Base-by-base conservation (phyloP, 139 green algal species). In the Yamagishiella unicocca region DNA sequence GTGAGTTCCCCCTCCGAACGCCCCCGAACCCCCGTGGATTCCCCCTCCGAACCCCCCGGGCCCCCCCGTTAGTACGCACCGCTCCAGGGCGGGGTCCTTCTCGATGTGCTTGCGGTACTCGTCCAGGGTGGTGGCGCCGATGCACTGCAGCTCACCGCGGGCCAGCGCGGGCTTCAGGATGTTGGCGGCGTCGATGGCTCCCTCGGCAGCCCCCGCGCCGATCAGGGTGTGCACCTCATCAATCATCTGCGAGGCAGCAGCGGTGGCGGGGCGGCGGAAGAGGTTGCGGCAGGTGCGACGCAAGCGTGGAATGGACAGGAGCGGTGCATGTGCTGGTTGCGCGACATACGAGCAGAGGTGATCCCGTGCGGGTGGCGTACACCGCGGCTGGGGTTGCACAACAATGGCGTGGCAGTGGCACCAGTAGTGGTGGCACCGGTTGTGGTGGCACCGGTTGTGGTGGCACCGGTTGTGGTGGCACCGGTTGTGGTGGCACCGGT, bases 81-180 rank as follows among this genome's bases (percentile, higher is more conserved):
- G 96, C 93, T 99, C 98, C 70, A 99, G 93, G 0, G 98, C 98
- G 7, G 98, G 97, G 91, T 99, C 98, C 95, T 99, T 99, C 95
- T 99, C 98, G 90, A 99, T 99, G 94, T 99, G 98, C 96, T 99
- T 99, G 75, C 98, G 94, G 95, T 99, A 99, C 94, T 99, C 98
- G 83, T 99, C 98, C 75, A 99, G 93, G 0, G 98, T 99, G 87
- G 98, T 99, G 83, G 98, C 98, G 64, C 98, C 98, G 81, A 99
- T 99, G 96, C 97, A 99, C 94, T 99, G 97, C 90, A 99, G 95
- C 96, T 99, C 98, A 46, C 98, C 98, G 86, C 98, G 96, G 6
- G 98, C 98, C 67, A 99, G 95, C 9, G 98, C 98, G 24, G 98
- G 98, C 96, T 99, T 99, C 62, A 99, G 94, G 90, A 99, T 99